Evolutionary conservation across 768 basidiomycete genomes (phyloP).

Genomic region (Lanmaoa pseudosensibilis): DNA sequence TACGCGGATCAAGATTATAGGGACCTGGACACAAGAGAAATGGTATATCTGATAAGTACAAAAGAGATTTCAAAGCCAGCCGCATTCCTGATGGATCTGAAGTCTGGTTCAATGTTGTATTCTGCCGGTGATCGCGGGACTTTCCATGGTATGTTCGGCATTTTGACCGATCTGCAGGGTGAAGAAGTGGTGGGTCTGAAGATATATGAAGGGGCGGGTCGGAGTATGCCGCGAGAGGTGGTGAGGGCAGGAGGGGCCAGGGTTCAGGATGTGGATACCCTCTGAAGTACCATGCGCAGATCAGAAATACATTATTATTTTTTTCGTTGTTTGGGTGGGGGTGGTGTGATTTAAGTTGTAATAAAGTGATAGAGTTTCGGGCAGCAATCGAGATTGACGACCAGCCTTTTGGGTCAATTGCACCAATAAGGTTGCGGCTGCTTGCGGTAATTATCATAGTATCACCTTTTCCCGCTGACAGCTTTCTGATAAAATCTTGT

Average conservation of each 20-base stretch:
- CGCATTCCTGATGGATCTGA: slow-evolving; percentile 1
- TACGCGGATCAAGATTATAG: not conserved
- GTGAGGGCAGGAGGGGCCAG: not conserved
- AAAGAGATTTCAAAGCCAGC: not conserved
- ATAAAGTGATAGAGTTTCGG: slow-evolving; percentile 55
- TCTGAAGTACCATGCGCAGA: not conserved
- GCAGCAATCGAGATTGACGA: slow-evolving; percentile 44
- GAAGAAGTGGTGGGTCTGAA: slow-evolving; percentile 20
- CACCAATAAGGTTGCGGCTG: slow-evolving; percentile 38
- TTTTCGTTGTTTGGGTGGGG: slow-evolving; percentile 7
- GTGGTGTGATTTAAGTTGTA: slow-evolving; percentile 45
- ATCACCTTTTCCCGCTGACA: slow-evolving; percentile 25
- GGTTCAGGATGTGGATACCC: not conserved
- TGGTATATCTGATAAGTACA: slow-evolving; percentile 17
- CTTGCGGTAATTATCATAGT: slow-evolving; percentile 27
- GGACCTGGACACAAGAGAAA: not conserved
- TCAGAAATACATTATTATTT: not conserved
- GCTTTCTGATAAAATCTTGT: slow-evolving; percentile 30
- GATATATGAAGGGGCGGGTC: slow-evolving; percentile 4
- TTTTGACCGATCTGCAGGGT: slow-evolving; percentile 24
- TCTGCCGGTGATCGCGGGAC: slow-evolving; percentile 26
- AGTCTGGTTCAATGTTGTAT: not conserved
- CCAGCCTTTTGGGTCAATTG: slow-evolving; percentile 40
- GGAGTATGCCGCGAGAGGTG: slow-evolving; percentile 12
- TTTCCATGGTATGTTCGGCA: slow-evolving; percentile 12